phyloP scores from a whole-genome alignment of 768 basidiomycete genomes.

The Leccinellum luteum region DNA sequence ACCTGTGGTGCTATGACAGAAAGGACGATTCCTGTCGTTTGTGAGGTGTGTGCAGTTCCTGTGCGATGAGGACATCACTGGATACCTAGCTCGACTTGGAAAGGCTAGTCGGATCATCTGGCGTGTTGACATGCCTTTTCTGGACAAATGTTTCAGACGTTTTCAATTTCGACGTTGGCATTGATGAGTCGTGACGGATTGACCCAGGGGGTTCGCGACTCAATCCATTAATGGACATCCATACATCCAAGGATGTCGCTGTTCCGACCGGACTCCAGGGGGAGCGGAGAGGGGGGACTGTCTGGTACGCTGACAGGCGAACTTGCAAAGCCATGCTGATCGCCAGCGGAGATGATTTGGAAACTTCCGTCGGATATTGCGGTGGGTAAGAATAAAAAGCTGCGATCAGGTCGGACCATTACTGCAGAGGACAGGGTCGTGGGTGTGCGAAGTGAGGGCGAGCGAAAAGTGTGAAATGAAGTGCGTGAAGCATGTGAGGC shows the following conservation, averaged over 20 bases:
- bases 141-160: background rate
- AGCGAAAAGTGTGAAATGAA: constrained; percentile 8
- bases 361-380: constrained; percentile 23
- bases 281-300: constrained; percentile 19
- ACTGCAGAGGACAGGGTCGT: constrained; percentile 13
- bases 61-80: constrained; percentile 5
- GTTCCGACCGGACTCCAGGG: constrained; percentile 30
- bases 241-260: constrained; percentile 9
- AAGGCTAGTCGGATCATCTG: background rate
- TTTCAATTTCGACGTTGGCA: constrained; percentile 14
- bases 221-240: constrained; percentile 23
- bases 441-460: constrained; percentile 5
- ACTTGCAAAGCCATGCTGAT: constrained; percentile 4
- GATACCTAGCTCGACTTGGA: background rate
- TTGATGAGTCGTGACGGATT: constrained; percentile 15
- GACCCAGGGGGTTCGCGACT: background rate
- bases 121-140: background rate
- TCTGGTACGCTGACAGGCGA: background rate
- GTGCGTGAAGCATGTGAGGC: background rate
- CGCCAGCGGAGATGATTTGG: constrained; percentile 20
- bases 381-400: constrained; percentile 14
- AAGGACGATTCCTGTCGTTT: constrained; percentile 15
- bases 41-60: background rate
- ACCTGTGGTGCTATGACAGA: background rate
- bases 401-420: constrained; percentile 20